Base-by-base conservation (phyloP, 2,329 filamentous ascomycete species). In the Tolypocladium ovalisporum region DNA sequence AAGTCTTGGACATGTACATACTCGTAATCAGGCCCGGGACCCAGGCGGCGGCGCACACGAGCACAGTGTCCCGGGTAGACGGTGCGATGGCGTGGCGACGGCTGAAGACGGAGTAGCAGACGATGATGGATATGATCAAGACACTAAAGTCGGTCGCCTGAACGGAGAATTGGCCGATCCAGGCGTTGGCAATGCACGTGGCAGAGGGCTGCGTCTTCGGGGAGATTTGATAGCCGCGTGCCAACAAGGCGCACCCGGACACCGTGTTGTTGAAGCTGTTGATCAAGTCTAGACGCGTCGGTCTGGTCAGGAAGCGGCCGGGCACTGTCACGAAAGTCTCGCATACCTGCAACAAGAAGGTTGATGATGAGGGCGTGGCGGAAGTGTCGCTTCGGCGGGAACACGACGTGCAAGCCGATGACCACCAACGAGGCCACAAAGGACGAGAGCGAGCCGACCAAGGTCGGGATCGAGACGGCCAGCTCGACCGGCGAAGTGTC, bases 131-230 rank as follows among this genome's bases (percentile, higher is more conserved):
- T 32, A 78, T 78, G 39, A 74, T 70, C 17, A 78, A 66, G 55
- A 78, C 75, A 35, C 71, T 73, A 58, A 76, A 73, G 57, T 74
- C 72, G 29, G 68, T 68, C 3, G 73, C 71, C 62, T 78, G 75
- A 15, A 77, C 75, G 2, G 72, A 75, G 52, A 77, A 66, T 56
- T 78, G 76, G 29, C 74, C 74, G 40, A 76, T 59, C 64, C 72
- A 76, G 39, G 75, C 76, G 61, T 77, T 79, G 22, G 71, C 57
- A 10, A 66, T 67, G 60, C 76, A 78, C 3, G 68, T 24, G 3
- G 32, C 32, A 15, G 52, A 54, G 22, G 42, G n/a, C 7, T 9
- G 4, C 2, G 52, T 69, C 0, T 63, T 17, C 15, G 71, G 69
- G 10, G 66, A n/a, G 40, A 22, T 58, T 8, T 57, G 47, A 19